Base-by-base conservation (phyloP, 164 flowering plant genomes). In the Hamamelis virginiana region DNA sequence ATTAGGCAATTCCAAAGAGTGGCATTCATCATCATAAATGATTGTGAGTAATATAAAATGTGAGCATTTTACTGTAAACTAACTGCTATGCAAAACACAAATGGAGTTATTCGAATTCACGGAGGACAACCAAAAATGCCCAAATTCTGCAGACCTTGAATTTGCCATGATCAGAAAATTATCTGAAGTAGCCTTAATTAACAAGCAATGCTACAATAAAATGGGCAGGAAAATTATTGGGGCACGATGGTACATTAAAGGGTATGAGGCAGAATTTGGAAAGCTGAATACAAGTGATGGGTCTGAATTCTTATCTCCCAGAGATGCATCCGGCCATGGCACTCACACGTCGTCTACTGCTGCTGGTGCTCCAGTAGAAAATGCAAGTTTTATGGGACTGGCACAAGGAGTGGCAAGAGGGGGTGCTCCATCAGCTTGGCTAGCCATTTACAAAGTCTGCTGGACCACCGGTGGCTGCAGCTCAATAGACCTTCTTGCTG, bases 341-440 rank as follows among this genome's bases (percentile, higher is more conserved):
- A 79, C 87, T 28, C 90, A 86, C 75, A 86, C 87, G 15, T 41
- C 87, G 45, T 82, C 87, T 22, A 86, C 77, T 47, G 87, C 86
- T 13, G 82, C 80, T 28, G 89, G 87, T 26, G 67, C 68, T 33
- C 43, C 67, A 16, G 82, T 86, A 28, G 22, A 46, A 59, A 74
- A 79, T 64, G 89, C 79, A 46, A 81, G 77, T 56, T 81, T 77
- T 46, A 64, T 65, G 68, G 86, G 86, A 28, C 66, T 82, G 28
- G 89, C 85, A 25, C 59, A 46, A 64, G 89, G 89, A 15, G 0
- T 67, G 53, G 84, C 87, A 51, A 74, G 83, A 65, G 87, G 89
- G 4, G 87, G 87, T 26, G 84, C 85, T 56, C 75, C 82, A 13
- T 65, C 69, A 15, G 82, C 88, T 50, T 21, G 80, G 33, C 25